Percentiles rank a stretch among this genome's conserved stretches.
Conservation (phyloP, 129 eudicot genomes). For the Daucus carota region DH1_v3.0 NC_030382.2:39400001-39400500, state of each 20-base stretch:
- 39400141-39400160: not conserved
- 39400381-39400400: not conserved
- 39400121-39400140: not conserved
- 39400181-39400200: not conserved
- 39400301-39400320: not conserved
- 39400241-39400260: not conserved
- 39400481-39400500: not conserved
- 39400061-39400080: not conserved
- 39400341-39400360: not conserved
- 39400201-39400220: not conserved
- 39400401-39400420: not conserved
- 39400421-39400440: not conserved
- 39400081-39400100: not conserved
- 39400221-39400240: not conserved
- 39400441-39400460: not conserved
- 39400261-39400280: not conserved
- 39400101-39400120: not conserved
- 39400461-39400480: not conserved
- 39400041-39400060: not conserved
- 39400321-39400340: not conserved
- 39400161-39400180: not conserved
- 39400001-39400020: no score
- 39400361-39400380: not conserved
- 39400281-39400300: not conserved
- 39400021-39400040: no score